Conservation (phyloP, 2,329 filamentous ascomycete species). For the Cladosporium colombiae region DNA sequence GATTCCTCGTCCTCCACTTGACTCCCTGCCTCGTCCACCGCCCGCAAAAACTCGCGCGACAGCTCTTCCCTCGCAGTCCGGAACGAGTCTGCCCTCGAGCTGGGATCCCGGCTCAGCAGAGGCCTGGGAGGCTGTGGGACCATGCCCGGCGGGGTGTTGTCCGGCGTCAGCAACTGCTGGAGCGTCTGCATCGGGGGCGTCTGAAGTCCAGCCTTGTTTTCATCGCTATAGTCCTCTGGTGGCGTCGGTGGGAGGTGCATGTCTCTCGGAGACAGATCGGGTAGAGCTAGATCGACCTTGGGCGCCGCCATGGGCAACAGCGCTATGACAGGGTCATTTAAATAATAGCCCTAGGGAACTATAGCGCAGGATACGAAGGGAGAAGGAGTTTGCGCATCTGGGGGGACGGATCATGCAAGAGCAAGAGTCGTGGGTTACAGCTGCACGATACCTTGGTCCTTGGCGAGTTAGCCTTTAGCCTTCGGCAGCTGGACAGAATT, state of each 20-base stretch:
- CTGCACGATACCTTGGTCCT: slow-evolving; percentile 10
- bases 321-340: slow-evolving; percentile 19
- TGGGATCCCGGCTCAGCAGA: slow-evolving; percentile 7
- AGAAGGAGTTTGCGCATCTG: slow-evolving; percentile 12
- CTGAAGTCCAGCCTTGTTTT: slow-evolving; percentile 6
- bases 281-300: slow-evolving; percentile 10
- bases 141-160: slow-evolving; percentile 15
- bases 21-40: background rate
- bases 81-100: slow-evolving; percentile 18
- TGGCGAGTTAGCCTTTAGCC: slow-evolving; percentile 18
- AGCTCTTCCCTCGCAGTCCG: slow-evolving; percentile 19
- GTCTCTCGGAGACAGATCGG: slow-evolving; percentile 5
- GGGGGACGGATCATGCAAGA: slow-evolving; percentile 15
- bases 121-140: slow-evolving; percentile 15
- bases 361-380: slow-evolving; percentile 9
- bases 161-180: slow-evolving; percentile 18
- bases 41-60: slow-evolving; percentile 14
- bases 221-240: slow-evolving; percentile 19
- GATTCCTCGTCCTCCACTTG: slow-evolving; percentile 5
- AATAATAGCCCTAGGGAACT: slow-evolving; percentile 4
- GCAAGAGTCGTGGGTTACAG: slow-evolving; percentile 14
- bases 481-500: slow-evolving; percentile 17
- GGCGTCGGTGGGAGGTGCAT: slow-evolving; percentile 18
- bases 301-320: slow-evolving; percentile 15
- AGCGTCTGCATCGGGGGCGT: slow-evolving; percentile 17